These are phyloP conservation scores for Alternaria novae-zelandiae DNA, from an alignment of 2,329 filamentous ascomycete genomes.

Conservation along the genomic window DNA sequence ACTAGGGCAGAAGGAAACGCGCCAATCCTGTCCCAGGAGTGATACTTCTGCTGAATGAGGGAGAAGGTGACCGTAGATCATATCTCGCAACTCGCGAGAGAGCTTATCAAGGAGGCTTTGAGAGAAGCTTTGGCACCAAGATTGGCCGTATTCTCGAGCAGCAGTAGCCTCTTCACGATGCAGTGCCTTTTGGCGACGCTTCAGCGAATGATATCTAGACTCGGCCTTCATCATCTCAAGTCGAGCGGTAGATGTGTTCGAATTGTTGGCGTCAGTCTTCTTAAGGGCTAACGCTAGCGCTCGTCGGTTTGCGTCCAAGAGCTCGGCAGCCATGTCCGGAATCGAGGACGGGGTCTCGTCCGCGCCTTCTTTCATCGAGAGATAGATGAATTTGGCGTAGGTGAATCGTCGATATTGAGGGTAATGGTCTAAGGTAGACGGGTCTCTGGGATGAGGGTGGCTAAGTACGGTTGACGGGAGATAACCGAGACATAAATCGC, in stretches of 20 bases:
- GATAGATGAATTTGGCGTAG: neutral
- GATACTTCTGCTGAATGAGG: neutral
- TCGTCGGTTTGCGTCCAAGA: neutral
- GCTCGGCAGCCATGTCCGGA: neutral
- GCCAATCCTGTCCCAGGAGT: neutral
- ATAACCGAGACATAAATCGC: neutral
- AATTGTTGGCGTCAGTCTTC: neutral
- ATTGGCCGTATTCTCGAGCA: neutral
- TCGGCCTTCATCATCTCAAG: neutral
- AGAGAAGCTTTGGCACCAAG: neutral
- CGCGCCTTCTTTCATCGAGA: neutral
- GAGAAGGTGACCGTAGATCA: neutral
- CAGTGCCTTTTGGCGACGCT: neutral
- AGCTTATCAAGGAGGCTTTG: neutral
- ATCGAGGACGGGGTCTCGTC: neutral
- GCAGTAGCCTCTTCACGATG: neutral
- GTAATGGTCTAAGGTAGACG: neutral
- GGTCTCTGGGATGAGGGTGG: neutral
- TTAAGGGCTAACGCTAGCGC: neutral
- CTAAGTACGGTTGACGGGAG: neutral
- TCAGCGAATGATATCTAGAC: neutral
- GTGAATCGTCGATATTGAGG: neutral
- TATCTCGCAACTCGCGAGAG: neutral
- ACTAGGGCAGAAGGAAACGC: neutral
- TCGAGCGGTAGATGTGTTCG: neutral